Evolutionary conservation across 2,329 filamentous ascomycete genomes (phyloP).

Genomic region (Coccinonectria pachysandricola): DNA sequence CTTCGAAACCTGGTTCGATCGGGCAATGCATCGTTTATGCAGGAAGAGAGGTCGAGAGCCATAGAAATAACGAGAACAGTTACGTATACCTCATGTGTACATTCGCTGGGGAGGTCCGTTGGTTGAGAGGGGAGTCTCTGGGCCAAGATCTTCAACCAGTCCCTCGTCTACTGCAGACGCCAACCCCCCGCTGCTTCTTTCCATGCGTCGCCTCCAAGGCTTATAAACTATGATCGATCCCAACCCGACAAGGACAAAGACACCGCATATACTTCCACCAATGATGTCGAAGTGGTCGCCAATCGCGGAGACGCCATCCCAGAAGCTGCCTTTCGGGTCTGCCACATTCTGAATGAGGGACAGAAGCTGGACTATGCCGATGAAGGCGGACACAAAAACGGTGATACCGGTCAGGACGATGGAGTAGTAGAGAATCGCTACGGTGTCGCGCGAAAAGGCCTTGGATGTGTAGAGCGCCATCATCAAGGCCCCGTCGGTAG

Average conservation of each 20-base stretch:
- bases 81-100: too few relatives aligned
- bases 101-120: not conserved
- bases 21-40: too few relatives aligned
- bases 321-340: constrained; percentile 66
- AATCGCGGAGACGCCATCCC: constrained; percentile 71
- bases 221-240: constrained; percentile 66
- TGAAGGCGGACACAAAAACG: constrained; percentile 72
- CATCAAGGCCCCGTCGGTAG: constrained; percentile 88
- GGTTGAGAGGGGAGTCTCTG: constrained; percentile 1
- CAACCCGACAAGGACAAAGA: constrained; percentile 69
- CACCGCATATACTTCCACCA: constrained; percentile 74
- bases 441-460: constrained; percentile 63
- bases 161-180: constrained; percentile 7
- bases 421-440: constrained; percentile 93
- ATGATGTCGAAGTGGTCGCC: constrained; percentile 79
- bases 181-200: constrained; percentile 13
- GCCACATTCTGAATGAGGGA: constrained; percentile 69
- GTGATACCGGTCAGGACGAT: constrained; percentile 78
- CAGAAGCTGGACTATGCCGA: constrained; percentile 76
- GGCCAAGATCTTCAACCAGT: constrained; percentile 4
- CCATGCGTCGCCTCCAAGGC: constrained; percentile 57
- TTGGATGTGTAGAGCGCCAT: constrained; percentile 83
- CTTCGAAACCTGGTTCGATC: too few relatives aligned
- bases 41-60: too few relatives aligned
- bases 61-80: too few relatives aligned